Percentiles rank a stretch among this genome's conserved stretches.
phyloP scores from a whole-genome alignment of 2,329 filamentous ascomycete genomes.

The Decorospora gaudefroyi region DNA sequence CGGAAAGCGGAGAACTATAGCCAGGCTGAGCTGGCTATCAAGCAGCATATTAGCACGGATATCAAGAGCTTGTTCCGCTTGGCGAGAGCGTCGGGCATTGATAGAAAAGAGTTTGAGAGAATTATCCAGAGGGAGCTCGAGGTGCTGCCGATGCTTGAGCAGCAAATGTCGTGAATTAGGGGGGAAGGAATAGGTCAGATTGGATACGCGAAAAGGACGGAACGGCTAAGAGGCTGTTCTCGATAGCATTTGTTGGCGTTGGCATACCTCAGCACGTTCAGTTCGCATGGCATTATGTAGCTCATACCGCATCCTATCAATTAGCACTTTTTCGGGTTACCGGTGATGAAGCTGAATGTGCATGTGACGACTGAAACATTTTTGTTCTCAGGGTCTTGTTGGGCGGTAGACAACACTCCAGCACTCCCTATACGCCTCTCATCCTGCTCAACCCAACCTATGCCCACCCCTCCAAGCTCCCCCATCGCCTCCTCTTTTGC shows the following conservation, averaged over 20 bases:
- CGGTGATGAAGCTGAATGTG: too few relatives aligned
- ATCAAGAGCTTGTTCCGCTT: slow-evolving; percentile 77
- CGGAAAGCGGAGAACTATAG: slow-evolving; percentile 61
- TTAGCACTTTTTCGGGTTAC: too few relatives aligned
- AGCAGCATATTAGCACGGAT: slow-evolving; percentile 76
- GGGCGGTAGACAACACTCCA: too few relatives aligned
- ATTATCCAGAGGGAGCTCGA: slow-evolving; percentile 74
- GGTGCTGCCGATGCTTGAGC: slow-evolving; percentile 69
- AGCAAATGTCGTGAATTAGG: slow-evolving; percentile 46
- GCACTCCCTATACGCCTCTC: not conserved
- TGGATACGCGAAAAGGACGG: not conserved
- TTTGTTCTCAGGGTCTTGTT: too few relatives aligned
- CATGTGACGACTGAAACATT: too few relatives aligned
- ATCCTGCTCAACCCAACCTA: not conserved
- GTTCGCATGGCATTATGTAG: slow-evolving; percentile 7
- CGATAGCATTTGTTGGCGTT: slow-evolving; percentile 17
- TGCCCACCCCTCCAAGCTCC: not conserved
- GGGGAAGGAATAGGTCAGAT: not conserved
- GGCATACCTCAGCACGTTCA: slow-evolving; percentile 9
- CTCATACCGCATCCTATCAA: slow-evolving; percentile 1
- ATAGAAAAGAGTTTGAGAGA: slow-evolving; percentile 73
- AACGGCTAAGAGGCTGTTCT: not conserved
- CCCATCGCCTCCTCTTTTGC: slow-evolving; percentile 44
- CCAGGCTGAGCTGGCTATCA: slow-evolving; percentile 72
- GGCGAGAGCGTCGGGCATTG: slow-evolving; percentile 71